These are phyloP conservation scores for Piedraia hortae DNA, from an alignment of 2,329 filamentous ascomycete species.

Conservation along the genomic window DNA sequence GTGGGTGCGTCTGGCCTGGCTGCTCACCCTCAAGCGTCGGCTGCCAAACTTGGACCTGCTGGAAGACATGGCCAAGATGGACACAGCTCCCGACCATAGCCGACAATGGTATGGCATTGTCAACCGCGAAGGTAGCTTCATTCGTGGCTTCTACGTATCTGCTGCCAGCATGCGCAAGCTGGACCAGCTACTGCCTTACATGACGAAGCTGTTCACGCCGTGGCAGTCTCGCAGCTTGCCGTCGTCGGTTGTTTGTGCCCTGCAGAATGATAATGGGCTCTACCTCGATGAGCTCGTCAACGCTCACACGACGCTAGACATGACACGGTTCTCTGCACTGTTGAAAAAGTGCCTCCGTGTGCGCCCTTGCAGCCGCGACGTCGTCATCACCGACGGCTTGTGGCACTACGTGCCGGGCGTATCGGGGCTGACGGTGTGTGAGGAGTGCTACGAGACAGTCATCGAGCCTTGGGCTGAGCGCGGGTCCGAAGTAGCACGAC, in stretches of 20 bases:
- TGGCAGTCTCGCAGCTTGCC: slow-evolving; percentile 20
- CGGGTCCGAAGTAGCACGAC: slow-evolving; percentile 23
- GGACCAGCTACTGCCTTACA: slow-evolving; percentile 43
- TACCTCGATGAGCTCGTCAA: slow-evolving; percentile 30
- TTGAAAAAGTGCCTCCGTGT: slow-evolving; percentile 29
- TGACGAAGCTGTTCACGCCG: slow-evolving; percentile 35
- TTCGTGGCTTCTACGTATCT: slow-evolving; percentile 51
- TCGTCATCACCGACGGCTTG: slow-evolving; percentile 28
- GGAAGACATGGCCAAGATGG: slow-evolving; percentile 36
- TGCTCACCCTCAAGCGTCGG: slow-evolving; percentile 46
- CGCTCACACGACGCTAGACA: slow-evolving; percentile 25
- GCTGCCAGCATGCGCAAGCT: slow-evolving; percentile 44
- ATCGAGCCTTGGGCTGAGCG: slow-evolving; percentile 39
- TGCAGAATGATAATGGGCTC: slow-evolving; percentile 33
- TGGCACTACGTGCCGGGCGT: slow-evolving; percentile 52
- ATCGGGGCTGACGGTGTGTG: slow-evolving; percentile 58
- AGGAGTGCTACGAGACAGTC: slow-evolving; percentile 59
- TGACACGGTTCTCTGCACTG: slow-evolving; percentile 34
- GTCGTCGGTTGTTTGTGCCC: slow-evolving; percentile 33
- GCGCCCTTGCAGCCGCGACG: slow-evolving; percentile 37
- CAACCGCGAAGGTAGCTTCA: slow-evolving; percentile 36
- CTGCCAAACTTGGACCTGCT: slow-evolving; percentile 40
- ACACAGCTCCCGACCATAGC: slow-evolving; percentile 29
- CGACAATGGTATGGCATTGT: slow-evolving; percentile 51
- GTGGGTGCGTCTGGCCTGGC: slow-evolving; percentile 67